These are phyloP conservation scores for Cucumis hystrix DNA, from an alignment of 306 rosid species.

Conservation along the genomic window DNA sequence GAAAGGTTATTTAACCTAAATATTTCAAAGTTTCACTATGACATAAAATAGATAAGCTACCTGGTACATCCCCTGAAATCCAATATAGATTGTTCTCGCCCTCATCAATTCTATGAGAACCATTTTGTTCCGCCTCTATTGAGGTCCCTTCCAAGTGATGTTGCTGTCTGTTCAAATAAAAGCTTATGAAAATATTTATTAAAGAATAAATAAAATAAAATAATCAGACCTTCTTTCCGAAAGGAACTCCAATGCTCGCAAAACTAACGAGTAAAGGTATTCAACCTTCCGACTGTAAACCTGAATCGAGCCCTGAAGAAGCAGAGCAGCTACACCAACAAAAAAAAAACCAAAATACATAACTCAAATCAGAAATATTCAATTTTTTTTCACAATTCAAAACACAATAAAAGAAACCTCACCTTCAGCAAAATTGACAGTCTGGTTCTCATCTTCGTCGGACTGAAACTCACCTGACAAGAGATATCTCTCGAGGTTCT, in stretches of 20 bases:
- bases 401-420: not conserved
- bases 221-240: constrained; percentile 73
- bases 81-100: constrained; percentile 69
- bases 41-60: constrained; percentile 19
- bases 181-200: not conserved
- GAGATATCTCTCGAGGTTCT: constrained; percentile 70
- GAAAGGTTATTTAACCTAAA: not conserved
- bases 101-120: constrained; percentile 25
- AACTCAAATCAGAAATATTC: not conserved
- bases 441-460: constrained; percentile 31
- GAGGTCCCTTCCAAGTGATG: constrained; percentile 51
- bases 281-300: constrained; percentile 95
- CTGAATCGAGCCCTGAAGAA: constrained; percentile 90
- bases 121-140: constrained; percentile 32
- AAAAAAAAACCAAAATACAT: not conserved
- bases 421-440: constrained; percentile 91
- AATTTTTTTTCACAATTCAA: not conserved
- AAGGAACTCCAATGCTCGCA: constrained; percentile 91
- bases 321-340: constrained; percentile 64
- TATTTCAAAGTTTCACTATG: not conserved
- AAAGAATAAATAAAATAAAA: not conserved
- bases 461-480: constrained; percentile 61
- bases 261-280: constrained; percentile 66
- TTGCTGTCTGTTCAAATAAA: constrained; percentile 43
- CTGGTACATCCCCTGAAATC: constrained; percentile 71